These are phyloP conservation scores for Crithidia mellificae DNA, from an alignment of 208 protist species.

Conservation along the genomic window DNA sequence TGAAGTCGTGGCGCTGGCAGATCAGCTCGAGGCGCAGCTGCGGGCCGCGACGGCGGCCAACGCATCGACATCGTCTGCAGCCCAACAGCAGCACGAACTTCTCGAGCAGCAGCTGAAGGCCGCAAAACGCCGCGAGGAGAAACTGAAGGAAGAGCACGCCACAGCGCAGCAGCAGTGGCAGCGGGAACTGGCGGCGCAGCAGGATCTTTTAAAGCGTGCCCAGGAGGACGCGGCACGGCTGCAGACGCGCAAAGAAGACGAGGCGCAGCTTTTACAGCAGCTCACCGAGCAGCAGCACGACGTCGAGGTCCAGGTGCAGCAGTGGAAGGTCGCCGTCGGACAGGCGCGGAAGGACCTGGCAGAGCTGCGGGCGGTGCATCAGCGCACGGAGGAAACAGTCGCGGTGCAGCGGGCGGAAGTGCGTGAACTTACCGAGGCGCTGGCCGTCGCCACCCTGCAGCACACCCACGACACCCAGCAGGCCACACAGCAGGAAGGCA, in stretches of 20 bases:
- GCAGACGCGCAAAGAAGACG: slow-evolving; percentile 7
- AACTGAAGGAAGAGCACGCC: slow-evolving; percentile 7
- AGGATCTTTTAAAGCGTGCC: slow-evolving; percentile 15
- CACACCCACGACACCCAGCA: slow-evolving; percentile 21
- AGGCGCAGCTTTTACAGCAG: neutral
- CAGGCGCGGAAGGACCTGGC: slow-evolving; percentile 20
- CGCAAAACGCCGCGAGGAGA: slow-evolving; percentile 10
- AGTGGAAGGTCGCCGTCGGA: slow-evolving; percentile 12
- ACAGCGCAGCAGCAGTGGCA: slow-evolving; percentile 22
- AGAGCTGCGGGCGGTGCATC: slow-evolving; percentile 33
- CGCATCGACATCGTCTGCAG: neutral
- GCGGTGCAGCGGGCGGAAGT: slow-evolving; percentile 21
- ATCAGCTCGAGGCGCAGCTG: slow-evolving; percentile 43
- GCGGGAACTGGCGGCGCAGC: slow-evolving; percentile 33
- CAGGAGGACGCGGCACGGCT: slow-evolving; percentile 5
- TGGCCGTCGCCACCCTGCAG: slow-evolving; percentile 25
- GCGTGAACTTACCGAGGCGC: slow-evolving; percentile 16
- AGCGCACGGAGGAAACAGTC: slow-evolving; percentile 29
- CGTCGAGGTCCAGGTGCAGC: slow-evolving; percentile 14
- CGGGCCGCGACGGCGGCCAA: neutral
- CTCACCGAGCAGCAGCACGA: slow-evolving; percentile 15
- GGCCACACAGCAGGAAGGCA: slow-evolving; percentile 7
- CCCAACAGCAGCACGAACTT: neutral
- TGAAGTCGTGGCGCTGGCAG: slow-evolving; percentile 44
- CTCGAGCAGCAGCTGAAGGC: slow-evolving; percentile 16